Evolutionary conservation across 495 filamentous ascomycete genomes (phyloP), one percentile per base, ranked within the genome.

Genomic region (Neurospora hispaniola): DNA sequence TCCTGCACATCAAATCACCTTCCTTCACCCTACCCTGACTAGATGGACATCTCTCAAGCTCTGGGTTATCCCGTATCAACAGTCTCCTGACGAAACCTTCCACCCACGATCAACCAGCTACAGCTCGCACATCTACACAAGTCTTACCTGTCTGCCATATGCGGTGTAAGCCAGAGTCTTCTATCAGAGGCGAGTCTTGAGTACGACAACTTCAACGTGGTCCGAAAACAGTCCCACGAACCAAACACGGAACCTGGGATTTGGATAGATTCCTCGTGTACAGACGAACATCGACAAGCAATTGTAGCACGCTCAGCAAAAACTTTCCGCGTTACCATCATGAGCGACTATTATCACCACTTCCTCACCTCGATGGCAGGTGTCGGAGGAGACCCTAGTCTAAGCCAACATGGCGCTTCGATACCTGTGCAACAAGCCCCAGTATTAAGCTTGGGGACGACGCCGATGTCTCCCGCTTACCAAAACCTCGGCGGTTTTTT

Each of bases 291-390:
- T 27, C 54, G 54, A 31, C 54, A 62, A 54, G 10, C 46, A 23
- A 14, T 54, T 54, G 23, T 54, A 54, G 20, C 46, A 54, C 46
- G 20, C 20, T 12, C 20, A 23, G 11, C 46, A 54, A 54, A 18
- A 40, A 72, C 18, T 10, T 68, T 20, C 39, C 62, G 35, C 71
- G 40, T 40, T 62, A 46, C n/a, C 72, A 42, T 59, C 70, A 86
- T 86, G 85, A 82, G 83, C 77, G 85, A 85, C 68, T 83, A 84
- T 75, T 85, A 86, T 72, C 83, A 84, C 48, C 80, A 85, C 73
- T 84, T 84, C 71, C 76, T 85, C 27, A 79, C 82, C 75, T 83
- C 84, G 27, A 81, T 83, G 83, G 78, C 80, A 70, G 83, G 83
- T 68, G 78, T 81, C 43, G 81, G 81, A 38, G 81, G 80, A 14